phyloP scores from a whole-genome alignment of 2,329 filamentous ascomycete genomes.

The Orbilia javanica region DNA sequence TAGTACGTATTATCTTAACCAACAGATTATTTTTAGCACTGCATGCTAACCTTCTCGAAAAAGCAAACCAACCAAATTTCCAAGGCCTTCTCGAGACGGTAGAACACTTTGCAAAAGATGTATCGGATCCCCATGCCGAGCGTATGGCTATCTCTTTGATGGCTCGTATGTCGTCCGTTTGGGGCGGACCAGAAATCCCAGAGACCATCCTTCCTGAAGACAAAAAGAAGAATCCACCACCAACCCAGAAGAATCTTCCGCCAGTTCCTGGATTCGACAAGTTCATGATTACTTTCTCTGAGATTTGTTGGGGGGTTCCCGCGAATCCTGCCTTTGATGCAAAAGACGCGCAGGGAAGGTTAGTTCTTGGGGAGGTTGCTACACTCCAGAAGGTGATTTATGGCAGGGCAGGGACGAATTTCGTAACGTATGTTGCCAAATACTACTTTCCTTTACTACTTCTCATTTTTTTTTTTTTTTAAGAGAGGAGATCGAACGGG shows the following conservation, averaged over 20 bases:
- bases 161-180: slow-evolving; percentile 83
- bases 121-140: slow-evolving; percentile 75
- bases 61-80: slow-evolving; percentile 86
- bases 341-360: slow-evolving; percentile 87
- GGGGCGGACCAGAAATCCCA: slow-evolving; percentile 85
- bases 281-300: slow-evolving; percentile 89
- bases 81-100: slow-evolving; percentile 88
- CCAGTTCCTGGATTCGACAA: slow-evolving; percentile 86
- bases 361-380: slow-evolving; percentile 89
- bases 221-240: slow-evolving; percentile 65
- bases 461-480: background rate
- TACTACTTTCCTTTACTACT: too few relatives aligned
- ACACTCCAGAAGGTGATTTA: slow-evolving; percentile 89
- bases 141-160: slow-evolving; percentile 86
- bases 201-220: slow-evolving; percentile 63
- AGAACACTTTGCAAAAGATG: slow-evolving; percentile 83
- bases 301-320: slow-evolving; percentile 89
- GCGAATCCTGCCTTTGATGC: slow-evolving; percentile 82
- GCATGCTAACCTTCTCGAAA: background rate
- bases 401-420: slow-evolving; percentile 85
- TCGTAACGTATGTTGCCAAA: slow-evolving; percentile 70
- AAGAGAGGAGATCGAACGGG: background rate
- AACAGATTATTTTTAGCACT: background rate
- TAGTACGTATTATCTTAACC: slow-evolving; percentile 65
- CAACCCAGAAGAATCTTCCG: slow-evolving; percentile 67